A percentile compares a stretch with the other conserved stretches of the same genome.
Evolutionary conservation across 768 basidiomycete species (phyloP).

Genomic region (Termitomyces sp.): DNA sequence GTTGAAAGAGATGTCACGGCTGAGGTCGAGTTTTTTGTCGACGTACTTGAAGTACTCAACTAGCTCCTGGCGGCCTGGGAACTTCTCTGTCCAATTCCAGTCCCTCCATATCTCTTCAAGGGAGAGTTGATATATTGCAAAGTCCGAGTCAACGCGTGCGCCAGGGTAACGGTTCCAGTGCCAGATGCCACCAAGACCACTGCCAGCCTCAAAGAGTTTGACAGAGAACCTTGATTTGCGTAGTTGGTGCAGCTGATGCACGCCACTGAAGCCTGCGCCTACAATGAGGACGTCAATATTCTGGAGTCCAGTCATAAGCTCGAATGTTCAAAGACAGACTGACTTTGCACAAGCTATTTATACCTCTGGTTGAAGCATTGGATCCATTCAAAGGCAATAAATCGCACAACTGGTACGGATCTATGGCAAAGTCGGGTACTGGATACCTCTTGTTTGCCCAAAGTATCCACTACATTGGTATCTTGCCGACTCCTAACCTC

Average conservation of each 20-base stretch:
- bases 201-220: slow-evolving; percentile 17
- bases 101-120: slow-evolving; percentile 20
- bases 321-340: neutral
- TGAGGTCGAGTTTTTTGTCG: slow-evolving; percentile 18
- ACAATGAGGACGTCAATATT: slow-evolving; percentile 18
- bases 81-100: slow-evolving; percentile 17
- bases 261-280: slow-evolving; percentile 20
- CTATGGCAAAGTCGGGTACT: too few species aligned
- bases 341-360: neutral
- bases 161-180: slow-evolving; percentile 23
- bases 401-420: too few species aligned
- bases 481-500: too few species aligned
- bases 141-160: slow-evolving; percentile 21
- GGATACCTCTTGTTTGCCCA: too few species aligned
- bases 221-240: slow-evolving; percentile 14
- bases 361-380: neutral
- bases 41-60: slow-evolving; percentile 17
- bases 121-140: slow-evolving; percentile 18
- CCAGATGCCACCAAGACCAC: slow-evolving; percentile 19
- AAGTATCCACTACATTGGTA: too few species aligned
- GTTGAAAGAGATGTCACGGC: slow-evolving; percentile 17
- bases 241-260: slow-evolving; percentile 13
- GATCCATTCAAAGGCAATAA: too few species aligned
- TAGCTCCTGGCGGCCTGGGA: slow-evolving; percentile 14
- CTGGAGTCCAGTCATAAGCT: neutral